phyloP scores from a whole-genome alignment of 2,329 filamentous ascomycete species.

The Penicillium verrucosum region DNA sequence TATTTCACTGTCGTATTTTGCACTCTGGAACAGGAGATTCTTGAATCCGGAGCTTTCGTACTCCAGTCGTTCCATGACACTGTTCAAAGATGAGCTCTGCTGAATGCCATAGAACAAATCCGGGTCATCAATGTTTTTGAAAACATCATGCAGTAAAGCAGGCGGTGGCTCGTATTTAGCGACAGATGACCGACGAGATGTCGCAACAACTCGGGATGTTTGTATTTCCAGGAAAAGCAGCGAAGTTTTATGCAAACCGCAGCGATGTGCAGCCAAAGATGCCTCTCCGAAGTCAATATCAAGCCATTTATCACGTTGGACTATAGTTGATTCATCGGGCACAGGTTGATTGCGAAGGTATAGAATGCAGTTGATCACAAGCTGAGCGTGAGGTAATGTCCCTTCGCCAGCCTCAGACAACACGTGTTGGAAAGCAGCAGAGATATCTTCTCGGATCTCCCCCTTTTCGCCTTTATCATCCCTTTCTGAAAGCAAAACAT shows the following conservation, averaged over 20 bases:
- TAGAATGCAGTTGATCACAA: slow-evolving; percentile 74
- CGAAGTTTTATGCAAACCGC: slow-evolving; percentile 83
- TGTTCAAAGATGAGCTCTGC: slow-evolving; percentile 70
- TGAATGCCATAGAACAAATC: slow-evolving; percentile 93
- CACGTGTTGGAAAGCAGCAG: slow-evolving; percentile 62
- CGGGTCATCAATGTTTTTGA: slow-evolving; percentile 89
- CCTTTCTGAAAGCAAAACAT: slow-evolving; percentile 69
- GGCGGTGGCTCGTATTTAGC: slow-evolving; percentile 55
- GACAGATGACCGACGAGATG: slow-evolving; percentile 65
- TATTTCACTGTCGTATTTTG: slow-evolving; percentile 83
- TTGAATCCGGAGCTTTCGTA: slow-evolving; percentile 87
- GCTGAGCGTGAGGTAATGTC: slow-evolving; percentile 62
- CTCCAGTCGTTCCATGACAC: slow-evolving; percentile 76
- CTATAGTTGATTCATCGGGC: slow-evolving; percentile 72
- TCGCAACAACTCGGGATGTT: slow-evolving; percentile 54
- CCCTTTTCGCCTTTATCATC: slow-evolving; percentile 60
- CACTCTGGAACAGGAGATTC: slow-evolving; percentile 84
- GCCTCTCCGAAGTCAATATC: slow-evolving; percentile 72
- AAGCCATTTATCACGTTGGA: slow-evolving; percentile 79
- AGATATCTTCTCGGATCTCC: slow-evolving; percentile 60
- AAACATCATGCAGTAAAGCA: slow-evolving; percentile 74
- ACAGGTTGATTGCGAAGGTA: slow-evolving; percentile 81
- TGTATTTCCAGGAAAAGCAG: slow-evolving; percentile 77
- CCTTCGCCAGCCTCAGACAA: slow-evolving; percentile 48
- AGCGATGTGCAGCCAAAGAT: slow-evolving; percentile 68